Evolutionary conservation across 371 early-diverging fungal genomes (phyloP), one percentile per base, ranked within the genome.

Genomic region (Furculomyces boomerangus): DNA sequence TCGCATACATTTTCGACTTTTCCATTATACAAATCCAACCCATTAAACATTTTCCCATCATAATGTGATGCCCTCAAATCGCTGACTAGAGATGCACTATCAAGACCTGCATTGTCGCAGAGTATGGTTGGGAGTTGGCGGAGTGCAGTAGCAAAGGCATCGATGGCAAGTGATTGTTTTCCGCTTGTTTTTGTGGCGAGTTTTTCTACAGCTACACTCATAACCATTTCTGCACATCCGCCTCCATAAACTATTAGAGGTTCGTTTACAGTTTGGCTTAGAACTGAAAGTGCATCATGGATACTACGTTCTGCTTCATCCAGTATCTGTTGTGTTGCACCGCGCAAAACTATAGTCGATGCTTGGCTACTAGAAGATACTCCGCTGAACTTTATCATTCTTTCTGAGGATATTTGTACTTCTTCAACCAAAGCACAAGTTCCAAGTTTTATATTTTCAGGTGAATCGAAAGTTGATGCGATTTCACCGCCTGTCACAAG

Each of bases 221-320:
- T 94, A 59, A 91, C 72, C 79, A 92, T 89, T 76, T 99, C 99
- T 7, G 93, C 76, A 71, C 94, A 94, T 7, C 89, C 99, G 53
- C 99, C 99, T 41, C 99, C 99, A 30, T 90, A 76, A 2, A 96
- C 91, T 46, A 93, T 94, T 52, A 87, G 80, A n/a, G 93, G 90
- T 67, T 95, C 92, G 58, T 77, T 78, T 25, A 94, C 89, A 32
- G 93, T 92, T 73, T 94, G 96, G 50, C 93, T 88, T 40, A 99
- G 74, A 8, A 99, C 99, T 67, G 92, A 90, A 48, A 99, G 81
- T 28, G 99, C 99, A 66, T 99, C 99, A 65, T 99, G 98, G 48
- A 99, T 77, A 20, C 93, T 91, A 56, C 99, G 84, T 76, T 99
- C 99, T 35, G 98, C 97, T 74, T 99, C 99, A 74, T 99, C 99